Evolutionary conservation across 352 stramenopile species (phyloP), one percentile per base, ranked within the genome.

Genomic region (Phytophthora idaei): DNA sequence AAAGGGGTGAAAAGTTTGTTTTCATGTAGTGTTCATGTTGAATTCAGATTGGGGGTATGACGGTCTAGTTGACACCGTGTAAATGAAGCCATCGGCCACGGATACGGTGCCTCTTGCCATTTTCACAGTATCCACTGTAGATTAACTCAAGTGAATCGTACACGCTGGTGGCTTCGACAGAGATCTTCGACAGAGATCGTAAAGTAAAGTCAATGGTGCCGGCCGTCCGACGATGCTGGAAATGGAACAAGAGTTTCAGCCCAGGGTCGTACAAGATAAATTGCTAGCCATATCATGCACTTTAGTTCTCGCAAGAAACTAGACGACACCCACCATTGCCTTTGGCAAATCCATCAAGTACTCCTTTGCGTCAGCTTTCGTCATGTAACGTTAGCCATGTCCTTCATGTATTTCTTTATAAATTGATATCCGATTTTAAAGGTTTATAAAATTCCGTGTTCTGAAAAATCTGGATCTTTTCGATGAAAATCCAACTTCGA

Each of bases 401-500:
- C 36, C 4, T 42, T 0, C 11, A n/a, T n/a, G 36, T 42, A 15
- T 42, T 42, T 17, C 45, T 21, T 21, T 52, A 8, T 6, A 2
- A 52, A 52, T 34, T 4, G 4, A 34, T 34, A 34, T 34, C 4
- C 4, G 29, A 34, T 34, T 4, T 7, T 34, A 34, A 34, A 34
- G 29, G 29, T 34, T 34, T 34, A 21, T 44, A 29, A 27, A 9
- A 2, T 27, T 29, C 6, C 6, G 10, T 42, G 36, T 12, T 6
- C n/a, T 27, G 2, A 28, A 49, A 53, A 62, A 62, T 62, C 34
- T 52, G 54, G 46, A 69, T 69, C 6, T 67, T 61, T 64, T 63
- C 25, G 31, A 47, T 28, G 61, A 69, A 64, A 64, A 69, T 69
- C 61, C 61, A 69, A 69, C 39, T 48, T 7, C 61, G 61, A 64